Base-by-base conservation (phyloP, 805 yeast genomes). In the Candida arabinofermentans region DNA sequence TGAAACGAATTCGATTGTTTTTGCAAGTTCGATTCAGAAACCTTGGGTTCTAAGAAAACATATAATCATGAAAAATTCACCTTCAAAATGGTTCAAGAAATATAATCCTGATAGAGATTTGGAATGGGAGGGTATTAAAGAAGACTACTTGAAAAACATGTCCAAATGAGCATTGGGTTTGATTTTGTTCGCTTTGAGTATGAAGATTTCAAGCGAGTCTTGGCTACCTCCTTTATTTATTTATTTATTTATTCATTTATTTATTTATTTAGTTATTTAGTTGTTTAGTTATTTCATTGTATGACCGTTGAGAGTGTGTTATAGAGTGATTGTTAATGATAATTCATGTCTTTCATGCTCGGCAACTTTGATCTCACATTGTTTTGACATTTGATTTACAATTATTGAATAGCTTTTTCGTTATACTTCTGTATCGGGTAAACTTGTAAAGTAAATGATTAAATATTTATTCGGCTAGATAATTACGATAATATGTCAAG, bases 1-100 rank as follows among this genome's bases (percentile, higher is more conserved):
- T 73, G 84, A 81, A 66, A 79, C 86, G n/a, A 79, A 75, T 59
- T 74, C 85, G 9, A 64, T 70, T 34, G 61, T 52, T 21, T 64
- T 62, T 46, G 64, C 60, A 23, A 59, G 62, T 26, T 46, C 53
- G 35, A 57, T 59, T 14, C 45, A 50, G 18, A 63, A 55, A 41
- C 69, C 69, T 21, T 65, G 69, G 70, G 64, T 65, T 30, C 55
- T 64, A 40, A 56, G 68, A 47, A 64, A 61, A 42, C 70, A 65
- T 48, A 48, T 65, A 26, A 64, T 65, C 47, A 64, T 65, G 69
- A 64, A 64, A 54, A 64, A 63, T 44, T 56, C 65, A 19, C 70
- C 70, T 24, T 52, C 65, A 5, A 65, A 57, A 45, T 63, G 66
- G 68, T 45, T 54, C 46, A 53, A 53, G 52, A 65, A 64, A 48